phyloP scores from a whole-genome alignment of 179 eudicot genomes.

The Sideroxylon spinosum region DNA sequence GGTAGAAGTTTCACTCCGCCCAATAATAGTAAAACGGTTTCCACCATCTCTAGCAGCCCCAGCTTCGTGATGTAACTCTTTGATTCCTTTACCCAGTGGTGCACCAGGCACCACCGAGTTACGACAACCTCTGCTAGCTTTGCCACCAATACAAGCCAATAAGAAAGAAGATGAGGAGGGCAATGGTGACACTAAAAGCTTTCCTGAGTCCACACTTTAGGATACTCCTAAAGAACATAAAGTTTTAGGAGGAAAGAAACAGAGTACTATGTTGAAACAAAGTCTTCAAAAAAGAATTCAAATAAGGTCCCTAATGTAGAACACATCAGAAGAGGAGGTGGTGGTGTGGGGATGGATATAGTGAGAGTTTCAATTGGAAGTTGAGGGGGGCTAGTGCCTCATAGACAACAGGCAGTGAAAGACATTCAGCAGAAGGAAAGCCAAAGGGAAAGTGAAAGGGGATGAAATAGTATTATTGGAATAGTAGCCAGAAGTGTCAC shows the following conservation, averaged over 20 bases:
- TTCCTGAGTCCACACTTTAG: slow-evolving; percentile 35
- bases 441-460: slow-evolving; percentile 68
- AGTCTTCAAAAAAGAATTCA: slow-evolving; percentile 60
- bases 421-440: slow-evolving; percentile 46
- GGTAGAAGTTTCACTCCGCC: slow-evolving; percentile 74
- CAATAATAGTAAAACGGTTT: slow-evolving; percentile 31
- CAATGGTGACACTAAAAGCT: slow-evolving; percentile 22
- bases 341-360: slow-evolving; percentile 71
- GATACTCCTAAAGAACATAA: slow-evolving; percentile 51
- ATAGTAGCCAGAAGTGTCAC: slow-evolving; percentile 27
- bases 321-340: slow-evolving; percentile 49
- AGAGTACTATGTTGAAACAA: slow-evolving; percentile 46
- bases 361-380: slow-evolving; percentile 74
- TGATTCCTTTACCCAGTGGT: slow-evolving; percentile 63
- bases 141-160: slow-evolving; percentile 42
- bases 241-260: slow-evolving; percentile 42
- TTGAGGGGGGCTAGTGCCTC: slow-evolving; percentile 52
- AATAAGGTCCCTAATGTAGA: slow-evolving; percentile 57
- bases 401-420: slow-evolving; percentile 42
- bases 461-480: slow-evolving; percentile 74
- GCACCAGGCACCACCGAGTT: slow-evolving; percentile 31
- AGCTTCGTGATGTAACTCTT: slow-evolving; percentile 58
- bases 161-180: slow-evolving; percentile 32
- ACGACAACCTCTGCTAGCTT: slow-evolving; percentile 31
- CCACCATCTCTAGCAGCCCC: slow-evolving; percentile 20